These are phyloP conservation scores for Fusarium begoniae DNA, from an alignment of 2,329 filamentous ascomycete species.

Conservation along the genomic window DNA sequence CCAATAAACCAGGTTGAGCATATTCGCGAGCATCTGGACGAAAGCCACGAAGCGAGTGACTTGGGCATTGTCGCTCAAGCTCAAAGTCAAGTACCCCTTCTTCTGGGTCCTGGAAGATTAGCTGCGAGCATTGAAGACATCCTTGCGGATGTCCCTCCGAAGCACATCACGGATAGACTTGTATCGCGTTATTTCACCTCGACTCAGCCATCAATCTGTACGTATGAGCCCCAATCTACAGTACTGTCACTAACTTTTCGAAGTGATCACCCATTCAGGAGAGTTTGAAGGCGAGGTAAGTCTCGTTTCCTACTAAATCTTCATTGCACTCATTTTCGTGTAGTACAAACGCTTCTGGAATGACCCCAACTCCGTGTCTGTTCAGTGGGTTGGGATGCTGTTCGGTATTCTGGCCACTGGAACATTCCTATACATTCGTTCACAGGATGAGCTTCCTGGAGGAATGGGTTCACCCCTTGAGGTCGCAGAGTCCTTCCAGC, in stretches of 20 bases:
- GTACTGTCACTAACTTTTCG: neutral
- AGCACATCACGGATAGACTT: conserved; percentile 15
- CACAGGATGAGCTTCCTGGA: conserved; percentile 13
- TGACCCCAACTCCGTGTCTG: neutral
- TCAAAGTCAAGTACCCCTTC: conserved; percentile 10
- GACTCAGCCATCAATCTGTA: conserved; percentile 23
- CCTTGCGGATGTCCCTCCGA: conserved; percentile 23
- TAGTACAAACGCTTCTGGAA: conserved; percentile 31
- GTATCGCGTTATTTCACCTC: conserved; percentile 32
- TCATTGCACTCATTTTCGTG: rapidly evolving
- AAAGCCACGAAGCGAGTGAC: neutral
- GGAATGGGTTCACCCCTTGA: conserved; percentile 11
- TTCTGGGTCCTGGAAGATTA: conserved; percentile 1
- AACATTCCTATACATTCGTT: conserved; percentile 20
- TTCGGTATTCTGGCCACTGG: conserved; percentile 27
- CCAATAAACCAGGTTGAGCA: conserved; percentile 3
- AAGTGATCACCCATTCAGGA: conserved; percentile 28
- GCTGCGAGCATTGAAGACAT: conserved; percentile 8
- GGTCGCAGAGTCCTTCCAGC: conserved; percentile 16
- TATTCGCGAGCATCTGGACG: conserved; percentile 20
- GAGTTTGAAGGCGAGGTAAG: conserved; percentile 32
- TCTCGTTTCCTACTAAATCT: rapidly evolving
- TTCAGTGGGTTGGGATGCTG: conserved; percentile 26
- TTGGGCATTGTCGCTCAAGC: neutral
- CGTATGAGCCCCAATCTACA: no score